Evolutionary conservation across 257 asterid species (phyloP).

Genomic region (Petrea volubilis): DNA sequence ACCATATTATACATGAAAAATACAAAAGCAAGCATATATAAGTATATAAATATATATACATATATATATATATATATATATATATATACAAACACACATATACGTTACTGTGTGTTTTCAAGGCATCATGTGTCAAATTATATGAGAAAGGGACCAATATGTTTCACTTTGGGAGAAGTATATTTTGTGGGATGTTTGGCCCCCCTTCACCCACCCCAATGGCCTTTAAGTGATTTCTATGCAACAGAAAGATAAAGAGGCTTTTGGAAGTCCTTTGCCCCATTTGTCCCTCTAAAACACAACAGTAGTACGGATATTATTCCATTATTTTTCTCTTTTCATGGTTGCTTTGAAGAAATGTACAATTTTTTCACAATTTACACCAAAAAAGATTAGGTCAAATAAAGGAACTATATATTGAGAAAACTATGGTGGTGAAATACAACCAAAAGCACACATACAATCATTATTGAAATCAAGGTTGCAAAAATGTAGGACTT

Average conservation of each 20-base stretch:
- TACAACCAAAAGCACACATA: background rate
- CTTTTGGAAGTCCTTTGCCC: conserved; percentile 28
- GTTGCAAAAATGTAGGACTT: background rate
- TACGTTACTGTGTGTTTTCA: background rate
- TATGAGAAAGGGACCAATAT: background rate
- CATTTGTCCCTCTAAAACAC: conserved; percentile 25
- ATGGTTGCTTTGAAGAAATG: conserved; percentile 31
- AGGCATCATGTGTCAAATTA: too few relatives aligned
- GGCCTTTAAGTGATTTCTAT: background rate
- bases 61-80: too few relatives aligned
- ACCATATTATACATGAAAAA: background rate
- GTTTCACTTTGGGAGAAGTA: background rate
- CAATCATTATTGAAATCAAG: background rate
- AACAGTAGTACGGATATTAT: conserved; percentile 30
- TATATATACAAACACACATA: too few relatives aligned
- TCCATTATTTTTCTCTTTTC: conserved; percentile 25
- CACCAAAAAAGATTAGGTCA: too few relatives aligned
- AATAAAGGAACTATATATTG: too few relatives aligned
- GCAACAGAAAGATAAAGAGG: conserved; percentile 9
- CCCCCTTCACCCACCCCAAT: background rate
- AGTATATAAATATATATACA: too few relatives aligned
- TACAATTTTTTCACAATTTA: background rate
- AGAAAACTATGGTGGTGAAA: too few relatives aligned
- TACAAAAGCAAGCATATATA: background rate
- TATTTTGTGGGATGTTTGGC: background rate